Conservation (phyloP, 129 eudicot species). For the Smallanthus sonchifolius region DNA sequence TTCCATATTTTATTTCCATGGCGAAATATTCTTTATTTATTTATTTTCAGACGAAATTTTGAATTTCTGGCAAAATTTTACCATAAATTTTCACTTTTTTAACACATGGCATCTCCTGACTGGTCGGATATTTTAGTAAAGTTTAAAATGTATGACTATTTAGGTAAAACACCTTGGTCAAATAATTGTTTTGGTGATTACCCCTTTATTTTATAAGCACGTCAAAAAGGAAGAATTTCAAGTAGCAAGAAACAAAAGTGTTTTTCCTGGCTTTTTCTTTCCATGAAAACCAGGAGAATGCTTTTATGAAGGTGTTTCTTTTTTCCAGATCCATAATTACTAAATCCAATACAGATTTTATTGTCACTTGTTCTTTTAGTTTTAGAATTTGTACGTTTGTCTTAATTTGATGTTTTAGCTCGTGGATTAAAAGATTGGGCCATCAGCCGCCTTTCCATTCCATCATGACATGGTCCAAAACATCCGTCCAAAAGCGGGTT, state of each 20-base stretch:
- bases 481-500: slow-evolving; percentile 24
- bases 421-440: slow-evolving; percentile 12
- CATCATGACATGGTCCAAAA: slow-evolving; percentile 33
- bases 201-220: not conserved
- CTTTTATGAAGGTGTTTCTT: slow-evolving; percentile 13
- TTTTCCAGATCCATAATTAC: slow-evolving; percentile 12
- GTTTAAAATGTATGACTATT: too few relatives aligned
- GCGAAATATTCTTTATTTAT: too few relatives aligned
- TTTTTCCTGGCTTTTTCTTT: slow-evolving; percentile 21
- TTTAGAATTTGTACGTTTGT: not conserved
- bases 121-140: too few relatives aligned
- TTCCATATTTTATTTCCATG: too few relatives aligned
- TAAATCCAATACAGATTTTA: not conserved
- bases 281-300: slow-evolving; percentile 48
- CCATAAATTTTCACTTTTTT: too few relatives aligned
- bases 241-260: slow-evolving; percentile 25
- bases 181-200: too few relatives aligned
- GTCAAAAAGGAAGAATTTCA: slow-evolving; percentile 3
- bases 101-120: too few relatives aligned
- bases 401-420: not conserved
- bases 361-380: not conserved
- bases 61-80: too few relatives aligned
- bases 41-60: too few relatives aligned
- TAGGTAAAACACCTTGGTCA: too few relatives aligned
- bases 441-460: slow-evolving; percentile 21